Percentiles rank a stretch among this genome's conserved stretches.
phyloP scores from a whole-genome alignment of 345 rosid genomes.

The Mallotus nudiflorus region DNA sequence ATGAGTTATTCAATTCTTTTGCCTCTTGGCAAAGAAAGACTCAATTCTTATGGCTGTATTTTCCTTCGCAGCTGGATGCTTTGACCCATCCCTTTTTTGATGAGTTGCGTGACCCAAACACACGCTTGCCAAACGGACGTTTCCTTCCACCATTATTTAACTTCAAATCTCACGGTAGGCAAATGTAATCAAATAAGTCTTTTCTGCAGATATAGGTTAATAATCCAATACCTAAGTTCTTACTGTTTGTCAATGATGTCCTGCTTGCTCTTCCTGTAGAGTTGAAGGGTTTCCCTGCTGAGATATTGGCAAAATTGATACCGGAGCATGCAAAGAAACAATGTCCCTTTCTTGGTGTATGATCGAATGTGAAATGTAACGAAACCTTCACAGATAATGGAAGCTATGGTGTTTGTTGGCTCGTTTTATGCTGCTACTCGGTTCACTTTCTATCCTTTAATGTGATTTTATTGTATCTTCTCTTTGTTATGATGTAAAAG shows the following conservation, averaged over 20 bases:
- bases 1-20: too few relatives aligned
- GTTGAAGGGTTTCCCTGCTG: constrained; percentile 29
- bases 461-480: constrained; percentile 21
- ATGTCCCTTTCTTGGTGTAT: constrained; percentile 28
- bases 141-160: constrained; percentile 87
- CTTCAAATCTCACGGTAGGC: constrained; percentile 78
- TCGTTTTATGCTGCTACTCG: constrained; percentile 26
- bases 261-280: constrained; percentile 16
- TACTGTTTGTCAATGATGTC: neutral
- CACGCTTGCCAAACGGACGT: constrained; percentile 83
- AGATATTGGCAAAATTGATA: constrained; percentile 28
- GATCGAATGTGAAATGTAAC: constrained; percentile 32
- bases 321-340: constrained; percentile 39
- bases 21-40: neutral
- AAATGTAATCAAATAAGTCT: neutral
- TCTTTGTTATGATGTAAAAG: constrained; percentile 29
- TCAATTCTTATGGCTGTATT: neutral
- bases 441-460: neutral
- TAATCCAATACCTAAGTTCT: neutral
- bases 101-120: constrained; percentile 77
- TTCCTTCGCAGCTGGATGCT: constrained; percentile 67
- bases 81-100: constrained; percentile 94
- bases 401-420: constrained; percentile 26
- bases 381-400: constrained; percentile 21
- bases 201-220: neutral